These are phyloP conservation scores for Botryotinia calthae DNA, from an alignment of 2,329 filamentous ascomycete genomes.

Conservation along the genomic window DNA sequence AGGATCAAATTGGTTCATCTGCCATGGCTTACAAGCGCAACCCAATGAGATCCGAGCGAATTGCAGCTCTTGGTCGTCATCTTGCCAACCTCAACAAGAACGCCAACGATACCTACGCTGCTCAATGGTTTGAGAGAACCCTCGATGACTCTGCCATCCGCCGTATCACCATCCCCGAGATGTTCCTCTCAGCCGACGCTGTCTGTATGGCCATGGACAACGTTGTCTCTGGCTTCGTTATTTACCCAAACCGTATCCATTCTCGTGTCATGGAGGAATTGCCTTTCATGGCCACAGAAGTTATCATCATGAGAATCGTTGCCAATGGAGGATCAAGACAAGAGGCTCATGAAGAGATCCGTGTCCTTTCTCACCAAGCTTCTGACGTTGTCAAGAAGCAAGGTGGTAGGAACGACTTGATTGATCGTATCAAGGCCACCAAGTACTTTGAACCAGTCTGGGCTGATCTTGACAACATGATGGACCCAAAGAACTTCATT, in stretches of 20 bases:
- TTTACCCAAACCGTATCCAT: slow-evolving; percentile 74
- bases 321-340: slow-evolving; percentile 70
- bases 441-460: slow-evolving; percentile 74
- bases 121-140: slow-evolving; percentile 65
- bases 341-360: slow-evolving; percentile 84
- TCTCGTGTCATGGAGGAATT: slow-evolving; percentile 70
- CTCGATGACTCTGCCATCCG: slow-evolving; percentile 72
- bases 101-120: slow-evolving; percentile 60
- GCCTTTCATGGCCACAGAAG: slow-evolving; percentile 78
- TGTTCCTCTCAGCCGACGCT: slow-evolving; percentile 66
- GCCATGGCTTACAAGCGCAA: slow-evolving; percentile 55
- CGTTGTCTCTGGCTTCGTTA: slow-evolving; percentile 63
- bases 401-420: slow-evolving; percentile 69
- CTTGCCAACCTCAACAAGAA: slow-evolving; percentile 39
- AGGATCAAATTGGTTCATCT: slow-evolving; percentile 72
- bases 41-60: slow-evolving; percentile 50
- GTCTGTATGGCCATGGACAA: slow-evolving; percentile 67
- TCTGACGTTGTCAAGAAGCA: slow-evolving; percentile 68
- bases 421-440: slow-evolving; percentile 70
- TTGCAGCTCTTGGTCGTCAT: slow-evolving; percentile 48
- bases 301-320: slow-evolving; percentile 76
- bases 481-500: slow-evolving; percentile 61
- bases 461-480: slow-evolving; percentile 64
- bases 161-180: slow-evolving; percentile 61
- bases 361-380: slow-evolving; percentile 76